Evolutionary conservation across 192 early-diverging fungal species (phyloP).

Genomic region (Linnemannia zychae): DNA sequence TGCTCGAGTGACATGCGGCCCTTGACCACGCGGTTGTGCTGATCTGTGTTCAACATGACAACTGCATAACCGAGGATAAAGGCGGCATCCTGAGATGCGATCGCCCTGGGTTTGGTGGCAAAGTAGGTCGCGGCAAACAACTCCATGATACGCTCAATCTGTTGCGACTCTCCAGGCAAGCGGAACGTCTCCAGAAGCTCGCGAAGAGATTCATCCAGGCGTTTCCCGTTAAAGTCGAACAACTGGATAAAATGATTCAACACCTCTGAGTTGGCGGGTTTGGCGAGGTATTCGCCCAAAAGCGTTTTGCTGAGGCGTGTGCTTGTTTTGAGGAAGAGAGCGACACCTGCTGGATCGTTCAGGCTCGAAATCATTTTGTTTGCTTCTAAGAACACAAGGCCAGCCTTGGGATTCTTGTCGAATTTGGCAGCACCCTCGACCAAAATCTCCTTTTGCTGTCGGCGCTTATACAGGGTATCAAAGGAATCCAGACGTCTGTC

Average conservation of each 20-base stretch:
- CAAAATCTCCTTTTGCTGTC: slow-evolving; percentile 84
- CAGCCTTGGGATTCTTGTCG: slow-evolving; percentile 89
- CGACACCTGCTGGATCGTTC: slow-evolving; percentile 71
- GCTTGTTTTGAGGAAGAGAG: slow-evolving; percentile 82
- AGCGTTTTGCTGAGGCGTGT: slow-evolving; percentile 89
- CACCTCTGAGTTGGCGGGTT: slow-evolving; percentile 87
- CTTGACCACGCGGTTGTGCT: slow-evolving; percentile 94
- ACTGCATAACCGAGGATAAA: slow-evolving; percentile 94
- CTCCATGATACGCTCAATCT: slow-evolving; percentile 96
- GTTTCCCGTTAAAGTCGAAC: slow-evolving; percentile 92
- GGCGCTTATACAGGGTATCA: slow-evolving; percentile 59
- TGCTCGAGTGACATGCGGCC: slow-evolving; percentile 91
- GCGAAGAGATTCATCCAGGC: slow-evolving; percentile 96
- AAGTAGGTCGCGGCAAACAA: slow-evolving; percentile 90
- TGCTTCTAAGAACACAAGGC: slow-evolving; percentile 84
- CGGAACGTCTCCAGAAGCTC: slow-evolving; percentile 94
- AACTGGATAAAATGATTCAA: slow-evolving; percentile 85
- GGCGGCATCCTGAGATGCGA: slow-evolving; percentile 85
- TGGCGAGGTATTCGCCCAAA: slow-evolving; percentile 91
- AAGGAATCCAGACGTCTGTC: slow-evolving; percentile 32
- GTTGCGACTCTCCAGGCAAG: slow-evolving; percentile 97
- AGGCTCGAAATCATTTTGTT: slow-evolving; percentile 57
- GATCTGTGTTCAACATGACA: slow-evolving; percentile 99
- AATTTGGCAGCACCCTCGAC: slow-evolving; percentile 85
- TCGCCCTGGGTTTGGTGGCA: slow-evolving; percentile 70